Percentiles rank a stretch among this genome's conserved stretches.
These are phyloP conservation scores for Mariannaea sp. DNA, from an alignment of 2,329 filamentous ascomycete species.

Conservation along the genomic window DNA sequence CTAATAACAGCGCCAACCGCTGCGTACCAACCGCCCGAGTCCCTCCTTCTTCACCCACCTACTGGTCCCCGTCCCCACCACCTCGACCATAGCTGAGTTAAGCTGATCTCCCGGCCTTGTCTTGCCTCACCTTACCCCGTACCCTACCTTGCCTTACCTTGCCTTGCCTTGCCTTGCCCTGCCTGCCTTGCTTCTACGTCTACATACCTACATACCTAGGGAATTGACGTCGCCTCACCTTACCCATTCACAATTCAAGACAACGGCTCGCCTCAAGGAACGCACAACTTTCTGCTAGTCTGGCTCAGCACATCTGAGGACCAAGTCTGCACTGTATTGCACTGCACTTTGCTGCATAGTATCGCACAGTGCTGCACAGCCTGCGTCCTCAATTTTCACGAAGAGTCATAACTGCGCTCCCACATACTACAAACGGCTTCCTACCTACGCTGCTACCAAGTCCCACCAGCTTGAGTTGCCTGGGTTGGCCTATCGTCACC, in stretches of 20 bases:
- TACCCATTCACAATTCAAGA: slow-evolving; percentile 15
- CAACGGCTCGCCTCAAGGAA: slow-evolving; percentile 4
- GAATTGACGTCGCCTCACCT: slow-evolving; percentile 30
- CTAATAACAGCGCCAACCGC: too few relatives aligned
- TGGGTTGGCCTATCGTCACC: slow-evolving; percentile 29
- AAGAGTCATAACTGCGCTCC: not conserved
- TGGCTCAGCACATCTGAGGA: slow-evolving; percentile 3
- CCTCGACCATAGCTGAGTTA: slow-evolving; percentile 13
- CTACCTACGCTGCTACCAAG: slow-evolving; percentile 5
- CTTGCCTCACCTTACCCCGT: slow-evolving; percentile 12
- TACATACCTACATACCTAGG: too few relatives aligned
- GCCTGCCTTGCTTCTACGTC: too few relatives aligned
- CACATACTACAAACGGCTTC: not conserved
- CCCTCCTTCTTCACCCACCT: not conserved
- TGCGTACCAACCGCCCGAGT: slow-evolving; percentile 7
- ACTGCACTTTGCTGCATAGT: slow-evolving; percentile 24
- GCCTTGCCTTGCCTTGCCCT: too few relatives aligned
- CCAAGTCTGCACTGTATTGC: slow-evolving; percentile 22
- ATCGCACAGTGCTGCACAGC: slow-evolving; percentile 19
- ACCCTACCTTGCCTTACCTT: not conserved
- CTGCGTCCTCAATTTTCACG: slow-evolving; percentile 7
- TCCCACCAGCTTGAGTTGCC: slow-evolving; percentile 23
- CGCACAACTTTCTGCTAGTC: slow-evolving; percentile 27
- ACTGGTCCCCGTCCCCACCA: not conserved
- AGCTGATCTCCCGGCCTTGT: slow-evolving; percentile 18